Conservation (phyloP, 2,329 filamentous ascomycete genomes). For the Aspergillus novoparasiticus region DNA sequence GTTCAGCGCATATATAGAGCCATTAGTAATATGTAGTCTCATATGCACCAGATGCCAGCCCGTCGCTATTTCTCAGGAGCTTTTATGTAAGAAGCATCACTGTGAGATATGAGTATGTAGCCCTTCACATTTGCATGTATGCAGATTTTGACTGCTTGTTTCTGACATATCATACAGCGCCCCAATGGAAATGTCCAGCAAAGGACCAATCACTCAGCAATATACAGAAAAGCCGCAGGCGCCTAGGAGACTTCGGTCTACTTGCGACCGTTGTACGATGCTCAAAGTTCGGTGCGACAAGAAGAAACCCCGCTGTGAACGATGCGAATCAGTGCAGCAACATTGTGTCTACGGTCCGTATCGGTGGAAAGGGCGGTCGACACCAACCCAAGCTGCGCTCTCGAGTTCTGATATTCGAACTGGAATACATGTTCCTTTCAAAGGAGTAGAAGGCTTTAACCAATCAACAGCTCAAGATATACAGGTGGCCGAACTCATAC, state of each 20-base stretch:
- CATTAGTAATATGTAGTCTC: not conserved
- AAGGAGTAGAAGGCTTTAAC: not conserved
- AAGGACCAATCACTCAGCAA: not conserved
- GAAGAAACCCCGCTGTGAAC: not conserved
- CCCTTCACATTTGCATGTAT: not conserved
- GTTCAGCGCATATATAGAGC: not conserved
- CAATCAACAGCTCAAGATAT: not conserved
- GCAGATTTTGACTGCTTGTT: not conserved
- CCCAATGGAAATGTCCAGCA: not conserved
- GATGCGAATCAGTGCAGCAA: not conserved
- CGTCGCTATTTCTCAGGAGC: not conserved
- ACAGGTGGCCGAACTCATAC: not conserved
- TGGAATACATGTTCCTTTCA: not conserved
- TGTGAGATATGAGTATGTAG: not conserved
- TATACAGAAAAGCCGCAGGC: not conserved
- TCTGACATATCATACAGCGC: not conserved
- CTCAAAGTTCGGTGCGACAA: not conserved
- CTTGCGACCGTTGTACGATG: not conserved
- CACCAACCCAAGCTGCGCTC: not conserved
- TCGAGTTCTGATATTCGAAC: not conserved
- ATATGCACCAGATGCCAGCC: not conserved
- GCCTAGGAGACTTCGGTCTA: not conserved
- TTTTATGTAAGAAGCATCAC: not conserved
- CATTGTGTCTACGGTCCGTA: not conserved
- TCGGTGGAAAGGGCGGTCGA: not conserved